Base-by-base conservation (phyloP, 257 asterid genomes). In the Verbena officinalis region DNA sequence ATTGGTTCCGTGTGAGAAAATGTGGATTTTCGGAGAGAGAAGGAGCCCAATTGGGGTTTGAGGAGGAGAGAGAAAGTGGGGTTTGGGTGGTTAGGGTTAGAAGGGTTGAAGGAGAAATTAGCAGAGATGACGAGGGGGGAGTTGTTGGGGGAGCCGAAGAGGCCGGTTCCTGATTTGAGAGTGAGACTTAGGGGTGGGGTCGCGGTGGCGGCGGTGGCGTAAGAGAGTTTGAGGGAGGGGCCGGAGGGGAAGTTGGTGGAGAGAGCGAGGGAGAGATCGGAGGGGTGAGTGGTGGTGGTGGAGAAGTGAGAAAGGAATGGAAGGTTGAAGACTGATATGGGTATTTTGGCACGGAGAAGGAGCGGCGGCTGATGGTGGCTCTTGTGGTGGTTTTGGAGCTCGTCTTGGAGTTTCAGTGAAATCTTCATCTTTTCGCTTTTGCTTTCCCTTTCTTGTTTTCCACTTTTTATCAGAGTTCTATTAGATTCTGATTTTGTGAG, bases 131-230 rank as follows among this genome's bases (percentile, higher is more conserved):
- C 65, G 43, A 91, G 83, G 15, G 96, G 96, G 11, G 96, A 89
- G 62, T 77, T 80, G 36, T 68, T 83, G 19, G 98, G 95, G 15
- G 98, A 91, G 12, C 98, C 98, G 50, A 78, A 86, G 22, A 84
- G 71, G 23, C 98, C 96, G n/a, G 88, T 81, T 24, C 96, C 96
- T 9, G 98, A 91, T 74, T 83, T 91, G 38, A 89, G 90, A 0
- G 92, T 65, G 21, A 89, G 86, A 13, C 77, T 78, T 5, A 86
- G 51, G 9, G 95, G 96, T 1, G 90, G 83, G 17, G 84, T 4
- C 64, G 75, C 0, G 65, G 78, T 11, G 65, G 83, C 50, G 63
- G 81, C 48, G 76, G 86, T 58, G 77, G 89, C 78, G 68, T 91
- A 88, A 43, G 91, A 69, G 73, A 91, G 85, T 65, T 83, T 91